Evolutionary conservation across 2,329 filamentous ascomycete species (phyloP), one percentile per base, ranked within the genome.

Genomic region (Claviceps sp.): DNA sequence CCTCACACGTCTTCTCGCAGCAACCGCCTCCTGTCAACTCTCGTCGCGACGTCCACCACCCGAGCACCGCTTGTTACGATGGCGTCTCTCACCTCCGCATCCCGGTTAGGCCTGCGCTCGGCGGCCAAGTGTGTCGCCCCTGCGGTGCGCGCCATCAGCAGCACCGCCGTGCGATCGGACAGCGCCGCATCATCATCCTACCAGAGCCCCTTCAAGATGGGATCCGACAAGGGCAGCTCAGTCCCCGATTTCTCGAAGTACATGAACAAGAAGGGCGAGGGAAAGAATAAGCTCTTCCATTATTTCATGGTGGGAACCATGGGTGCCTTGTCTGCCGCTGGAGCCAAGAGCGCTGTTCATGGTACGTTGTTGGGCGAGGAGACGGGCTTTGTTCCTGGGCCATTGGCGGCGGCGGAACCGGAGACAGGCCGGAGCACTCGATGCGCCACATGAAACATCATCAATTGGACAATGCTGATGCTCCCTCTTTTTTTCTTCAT

Each of bases 281-380:
- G 74, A 60, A 76, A 77, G 65, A 95, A 95, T 74, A 85, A 90
- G 76, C 76, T 95, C 61, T 93, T 95, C 71, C 83, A 84, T 65
- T 98, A 98, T 81, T 97, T 98, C 75, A 95, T 97, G 88, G 93
- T 95, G 60, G 93, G 93, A 64, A 84, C 88, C 52, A 85, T 98
- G 79, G 93, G 93, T 67, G 85, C 93, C 65, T 78, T 97, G 68
- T 83, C 86, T 59, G 91, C 91, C 54, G 86, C 93, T 60, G 91
- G 91, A 66, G 93, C 91, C 68, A 98, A 98, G 85, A 88, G 87
- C 63, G 97, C 93, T 59, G 88, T 98, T 61, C 88, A 96, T 79
- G 91, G 93, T 98, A 81, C 68, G 86, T 76, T 18, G 45, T 20
- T 18, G 34, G 18, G 20, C 22, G 9, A 34, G 18, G 14, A 18